Evolutionary conservation across 192 early-diverging fungal genomes (phyloP).

Genomic region (Backusella tuberculispora): DNA sequence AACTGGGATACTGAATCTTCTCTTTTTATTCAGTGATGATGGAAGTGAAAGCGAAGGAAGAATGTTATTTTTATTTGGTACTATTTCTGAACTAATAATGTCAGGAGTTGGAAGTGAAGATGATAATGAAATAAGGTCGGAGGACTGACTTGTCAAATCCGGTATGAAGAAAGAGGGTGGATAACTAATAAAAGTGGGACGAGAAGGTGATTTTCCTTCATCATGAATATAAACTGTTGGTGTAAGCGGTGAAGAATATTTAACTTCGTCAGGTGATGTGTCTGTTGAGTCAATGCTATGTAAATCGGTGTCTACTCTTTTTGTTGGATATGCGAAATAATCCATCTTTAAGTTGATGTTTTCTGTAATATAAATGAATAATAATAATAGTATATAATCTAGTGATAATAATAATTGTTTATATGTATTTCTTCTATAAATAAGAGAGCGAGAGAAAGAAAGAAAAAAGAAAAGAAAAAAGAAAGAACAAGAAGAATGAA

Average conservation of each 20-base stretch:
- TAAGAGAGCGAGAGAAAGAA: neutral
- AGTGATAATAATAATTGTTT: neutral
- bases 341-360: constrained; percentile 14
- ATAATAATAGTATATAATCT: neutral
- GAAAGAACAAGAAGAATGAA: neutral
- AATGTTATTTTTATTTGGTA: neutral
- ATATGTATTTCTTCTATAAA: neutral
- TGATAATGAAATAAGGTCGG: constrained; percentile 11
- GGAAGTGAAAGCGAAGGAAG: constrained; percentile 20
- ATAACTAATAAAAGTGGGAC: constrained; percentile 8
- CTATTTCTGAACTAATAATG: neutral
- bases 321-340: constrained; percentile 26
- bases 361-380: neutral
- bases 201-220: neutral
- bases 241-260: constrained; percentile 18
- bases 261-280: neutral
- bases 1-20: constrained; percentile 18
- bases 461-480: constrained; percentile 20
- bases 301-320: neutral
- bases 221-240: constrained; percentile 20
- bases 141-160: neutral
- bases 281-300: constrained; percentile 6
- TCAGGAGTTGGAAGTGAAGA: constrained; percentile 20
- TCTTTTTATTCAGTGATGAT: constrained; percentile 7
- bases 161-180: constrained; percentile 6